Evolutionary conservation across 441 rosid species (phyloP), one percentile per base, ranked within the genome.

Genomic region (Sinapis alba): DNA sequence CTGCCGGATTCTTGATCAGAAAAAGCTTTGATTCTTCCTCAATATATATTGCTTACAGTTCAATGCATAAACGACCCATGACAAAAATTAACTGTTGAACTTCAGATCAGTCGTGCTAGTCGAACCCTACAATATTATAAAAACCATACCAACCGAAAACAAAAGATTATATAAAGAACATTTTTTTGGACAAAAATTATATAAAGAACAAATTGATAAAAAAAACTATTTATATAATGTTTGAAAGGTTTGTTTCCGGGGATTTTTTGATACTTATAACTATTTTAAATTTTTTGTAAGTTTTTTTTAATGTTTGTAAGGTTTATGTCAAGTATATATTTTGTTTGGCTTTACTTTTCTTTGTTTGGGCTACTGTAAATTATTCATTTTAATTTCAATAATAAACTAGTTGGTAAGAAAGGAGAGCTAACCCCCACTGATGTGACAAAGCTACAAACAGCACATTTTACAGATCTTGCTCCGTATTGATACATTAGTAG

Each of bases 401-500:
- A 41, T 41, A 41, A 41, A 41, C 50, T 13, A 41, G 16, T 12
- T 41, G 50, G 10, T 13, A 13, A 41, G 6, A 41, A 13, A 41
- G 1, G 50, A 41, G 50, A 13, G 6, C 50, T 38, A 38, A 93
- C 98, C 93, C 90, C 97, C 81, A 91, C 84, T 13, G 96, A 72
- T 18, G 98, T 91, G 65, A 91, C 92, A 65, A 89, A 93, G 85
- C 76, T 93, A 89, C 99, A 96, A 53, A 96, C 93, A 1, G 99
- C 90, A 73, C 98, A 96, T 87, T 96, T 96, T 13, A 96, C 99
- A 3, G 94, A 91, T 69, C 88, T 79, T 43, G 97, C 99, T 79
- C 98, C 99, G 6, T 93, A 96, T 67, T 89, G 97, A 78, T 96
- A 96, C 99, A 96, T 93, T 68, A 96, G 68, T 47, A 93, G 81